Percentiles rank a stretch among this genome's conserved stretches.
Evolutionary conservation across 441 rosid genomes (phyloP).

Genomic region (Erodium texanum): DNA sequence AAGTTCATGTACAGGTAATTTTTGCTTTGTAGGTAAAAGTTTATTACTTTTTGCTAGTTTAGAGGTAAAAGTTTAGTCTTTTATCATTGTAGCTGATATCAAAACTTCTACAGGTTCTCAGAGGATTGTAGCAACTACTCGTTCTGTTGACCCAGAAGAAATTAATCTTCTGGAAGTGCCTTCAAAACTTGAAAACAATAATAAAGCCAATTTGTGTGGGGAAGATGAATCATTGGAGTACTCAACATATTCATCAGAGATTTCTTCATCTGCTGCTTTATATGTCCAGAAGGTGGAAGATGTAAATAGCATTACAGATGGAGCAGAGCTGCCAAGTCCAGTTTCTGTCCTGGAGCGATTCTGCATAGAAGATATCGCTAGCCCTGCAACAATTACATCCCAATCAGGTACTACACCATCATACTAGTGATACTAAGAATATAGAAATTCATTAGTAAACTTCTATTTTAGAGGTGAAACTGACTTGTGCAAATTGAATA

Average conservation of each 20-base stretch:
- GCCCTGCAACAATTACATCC: slow-evolving; percentile 23
- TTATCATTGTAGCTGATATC: slow-evolving; percentile 13
- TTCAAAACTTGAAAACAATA: slow-evolving; percentile 9
- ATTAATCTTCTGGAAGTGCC: slow-evolving; percentile 14
- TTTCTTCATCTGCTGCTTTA: slow-evolving; percentile 23
- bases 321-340: slow-evolving; percentile 61
- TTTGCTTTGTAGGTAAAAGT: too few relatives aligned
- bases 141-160: slow-evolving; percentile 10
- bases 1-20: slow-evolving; percentile 12
- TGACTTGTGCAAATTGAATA: too few relatives aligned
- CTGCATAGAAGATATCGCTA: slow-evolving; percentile 30
- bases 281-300: slow-evolving; percentile 19
- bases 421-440: too few relatives aligned
- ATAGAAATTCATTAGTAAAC: too few relatives aligned
- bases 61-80: too few relatives aligned
- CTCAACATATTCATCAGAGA: slow-evolving; percentile 19
- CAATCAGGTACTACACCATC: slow-evolving; percentile 35
- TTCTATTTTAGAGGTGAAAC: too few relatives aligned
- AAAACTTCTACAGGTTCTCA: slow-evolving; percentile 18
- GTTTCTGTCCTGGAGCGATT: slow-evolving; percentile 54
- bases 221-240: slow-evolving; percentile 16
- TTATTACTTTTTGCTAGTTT: too few relatives aligned
- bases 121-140: slow-evolving; percentile 14
- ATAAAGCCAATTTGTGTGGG: slow-evolving; percentile 8
- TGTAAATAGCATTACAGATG: slow-evolving; percentile 19